Conservation (phyloP, 2,329 filamentous ascomycete species). For the Grosmannia clavigera region DNA sequence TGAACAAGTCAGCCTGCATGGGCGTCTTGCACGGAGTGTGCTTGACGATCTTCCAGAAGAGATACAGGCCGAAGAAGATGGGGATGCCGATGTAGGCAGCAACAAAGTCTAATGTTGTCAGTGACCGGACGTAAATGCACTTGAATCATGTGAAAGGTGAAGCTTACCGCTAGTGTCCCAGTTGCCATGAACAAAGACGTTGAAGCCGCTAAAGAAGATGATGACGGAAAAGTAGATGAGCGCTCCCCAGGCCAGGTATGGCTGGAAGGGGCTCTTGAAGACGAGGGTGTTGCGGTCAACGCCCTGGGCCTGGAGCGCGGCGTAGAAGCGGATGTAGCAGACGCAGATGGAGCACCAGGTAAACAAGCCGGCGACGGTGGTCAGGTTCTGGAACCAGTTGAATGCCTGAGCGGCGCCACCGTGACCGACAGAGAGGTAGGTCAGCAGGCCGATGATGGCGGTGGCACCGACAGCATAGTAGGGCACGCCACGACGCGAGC, state of each 20-base stretch:
- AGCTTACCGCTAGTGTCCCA: conserved; percentile 13
- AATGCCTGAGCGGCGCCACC: conserved; percentile 38
- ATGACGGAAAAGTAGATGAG: conserved; percentile 54
- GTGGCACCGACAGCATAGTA: conserved; percentile 26
- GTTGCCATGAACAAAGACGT: conserved; percentile 51
- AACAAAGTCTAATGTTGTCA: conserved; percentile 49
- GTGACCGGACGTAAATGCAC: background rate
- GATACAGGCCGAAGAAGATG: conserved; percentile 47
- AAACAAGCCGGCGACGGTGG: conserved; percentile 58
- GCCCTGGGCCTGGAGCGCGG: conserved; percentile 51
- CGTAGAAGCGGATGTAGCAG: conserved; percentile 58
- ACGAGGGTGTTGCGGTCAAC: conserved; percentile 51
- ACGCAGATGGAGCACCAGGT: conserved; percentile 56
- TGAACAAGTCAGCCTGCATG: conserved; percentile 41
- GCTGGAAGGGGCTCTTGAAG: conserved; percentile 54
- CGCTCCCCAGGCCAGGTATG: conserved; percentile 54
- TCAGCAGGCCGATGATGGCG: conserved; percentile 49
- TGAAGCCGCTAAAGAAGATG: conserved; percentile 60
- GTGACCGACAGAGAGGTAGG: conserved; percentile 56
- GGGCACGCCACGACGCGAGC: conserved; percentile 40
- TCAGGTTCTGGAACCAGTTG: conserved; percentile 16
- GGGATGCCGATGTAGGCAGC: conserved; percentile 51
- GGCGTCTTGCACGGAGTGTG: conserved; percentile 26
- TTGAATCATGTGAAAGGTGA: background rate
- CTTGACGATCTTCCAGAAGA: conserved; percentile 44